Percentiles rank a stretch among this genome's conserved stretches.
These are phyloP conservation scores for Purpureocillium lavendulum DNA, from an alignment of 2,329 filamentous ascomycete genomes.

Conservation along the genomic window DNA sequence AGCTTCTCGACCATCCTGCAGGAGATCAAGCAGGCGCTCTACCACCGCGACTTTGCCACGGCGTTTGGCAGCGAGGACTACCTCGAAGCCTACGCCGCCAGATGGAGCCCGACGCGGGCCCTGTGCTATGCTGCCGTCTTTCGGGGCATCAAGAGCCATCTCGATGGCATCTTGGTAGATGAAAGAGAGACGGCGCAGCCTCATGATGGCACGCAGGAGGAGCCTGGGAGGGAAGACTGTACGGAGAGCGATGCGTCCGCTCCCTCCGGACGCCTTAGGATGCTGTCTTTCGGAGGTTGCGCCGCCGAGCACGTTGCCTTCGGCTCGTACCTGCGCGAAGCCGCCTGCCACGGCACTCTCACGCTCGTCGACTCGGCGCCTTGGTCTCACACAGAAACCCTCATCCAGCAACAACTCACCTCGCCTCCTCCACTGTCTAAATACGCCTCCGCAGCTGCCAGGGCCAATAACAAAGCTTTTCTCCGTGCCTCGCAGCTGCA, in stretches of 20 bases:
- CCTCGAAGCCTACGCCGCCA: slow-evolving; percentile 73
- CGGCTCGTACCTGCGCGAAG: slow-evolving; percentile 31
- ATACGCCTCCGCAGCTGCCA: slow-evolving; percentile 41
- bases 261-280: slow-evolving; percentile 16
- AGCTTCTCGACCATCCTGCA: slow-evolving; percentile 56
- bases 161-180: slow-evolving; percentile 12
- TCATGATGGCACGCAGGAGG: neutral
- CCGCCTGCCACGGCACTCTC: slow-evolving; percentile 29
- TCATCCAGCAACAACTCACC: slow-evolving; percentile 49
- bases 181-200: neutral
- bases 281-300: slow-evolving; percentile 47
- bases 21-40: slow-evolving; percentile 78
- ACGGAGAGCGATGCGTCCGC: no score
- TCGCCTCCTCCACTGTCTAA: slow-evolving; percentile 40
- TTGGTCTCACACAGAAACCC: slow-evolving; percentile 57
- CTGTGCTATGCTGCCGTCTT: slow-evolving; percentile 67
- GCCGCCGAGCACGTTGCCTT: slow-evolving; percentile 54
- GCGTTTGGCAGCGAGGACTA: slow-evolving; percentile 69
- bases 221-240: neutral
- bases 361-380: slow-evolving; percentile 74
- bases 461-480: slow-evolving; percentile 35
- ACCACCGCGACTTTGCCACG: slow-evolving; percentile 70
- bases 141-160: slow-evolving; percentile 23
- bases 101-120: slow-evolving; percentile 85
- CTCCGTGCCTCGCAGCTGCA: slow-evolving; percentile 28